These are phyloP conservation scores for Aspergillus ostianus DNA, from an alignment of 495 filamentous ascomycete species.

Conservation along the genomic window DNA sequence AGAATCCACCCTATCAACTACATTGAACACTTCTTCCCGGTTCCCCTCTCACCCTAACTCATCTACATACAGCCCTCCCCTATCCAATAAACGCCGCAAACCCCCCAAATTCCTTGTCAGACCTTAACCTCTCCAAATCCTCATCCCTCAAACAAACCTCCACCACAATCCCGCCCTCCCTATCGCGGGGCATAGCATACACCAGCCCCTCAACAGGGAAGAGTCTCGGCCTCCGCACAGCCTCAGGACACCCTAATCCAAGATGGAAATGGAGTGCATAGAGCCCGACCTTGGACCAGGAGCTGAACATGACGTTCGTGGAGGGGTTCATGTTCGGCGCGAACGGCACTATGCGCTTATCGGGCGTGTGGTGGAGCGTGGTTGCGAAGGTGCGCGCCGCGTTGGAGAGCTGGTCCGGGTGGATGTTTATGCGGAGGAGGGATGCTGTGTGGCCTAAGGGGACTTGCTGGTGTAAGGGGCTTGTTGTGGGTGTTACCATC, in stretches of 20 bases:
- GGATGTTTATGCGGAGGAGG: slow-evolving; percentile 42
- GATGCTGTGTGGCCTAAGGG: slow-evolving; percentile 42
- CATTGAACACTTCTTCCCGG: too few species aligned
- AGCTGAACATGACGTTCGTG: slow-evolving; percentile 50
- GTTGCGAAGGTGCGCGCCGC: slow-evolving; percentile 45
- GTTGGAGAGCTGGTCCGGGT: slow-evolving; percentile 34
- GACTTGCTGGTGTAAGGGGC: slow-evolving; percentile 27
- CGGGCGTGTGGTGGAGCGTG: slow-evolving; percentile 26
- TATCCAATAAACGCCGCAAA: slow-evolving; percentile 29
- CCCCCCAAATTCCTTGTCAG: slow-evolving; percentile 35
- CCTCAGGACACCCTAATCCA: slow-evolving; percentile 46
- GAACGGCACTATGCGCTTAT: slow-evolving; percentile 31
- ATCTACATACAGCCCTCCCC: too few species aligned
- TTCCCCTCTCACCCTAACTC: too few species aligned
- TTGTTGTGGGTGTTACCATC: slow-evolving; percentile 40
- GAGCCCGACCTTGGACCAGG: slow-evolving; percentile 49
- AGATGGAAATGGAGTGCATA: slow-evolving; percentile 50
- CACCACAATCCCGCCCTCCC: slow-evolving; percentile 39
- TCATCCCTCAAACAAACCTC: slow-evolving; percentile 45
- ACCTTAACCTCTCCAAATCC: slow-evolving; percentile 38
- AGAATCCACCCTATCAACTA: too few species aligned
- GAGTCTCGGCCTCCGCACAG: slow-evolving; percentile 50
- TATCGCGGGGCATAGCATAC: slow-evolving; percentile 45
- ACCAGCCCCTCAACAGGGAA: slow-evolving; percentile 45
- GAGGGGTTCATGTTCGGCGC: slow-evolving; percentile 30